Evolutionary conservation across 177 flowering plant genomes (phyloP).

Genomic region (Telopea speciosissima): DNA sequence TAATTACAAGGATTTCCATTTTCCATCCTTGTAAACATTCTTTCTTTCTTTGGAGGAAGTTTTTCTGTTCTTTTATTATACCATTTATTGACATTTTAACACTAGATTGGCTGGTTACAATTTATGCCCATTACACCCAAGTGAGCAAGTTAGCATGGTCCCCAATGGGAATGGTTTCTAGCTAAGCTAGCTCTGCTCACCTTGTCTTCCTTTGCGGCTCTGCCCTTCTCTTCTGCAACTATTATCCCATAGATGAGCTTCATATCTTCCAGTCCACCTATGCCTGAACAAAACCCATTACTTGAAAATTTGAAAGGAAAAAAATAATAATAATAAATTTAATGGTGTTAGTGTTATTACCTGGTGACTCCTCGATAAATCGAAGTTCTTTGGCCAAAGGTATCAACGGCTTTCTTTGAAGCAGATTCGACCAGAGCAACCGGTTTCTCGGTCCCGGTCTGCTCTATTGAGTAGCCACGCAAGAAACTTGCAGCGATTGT

Average conservation of each 20-base stretch:
- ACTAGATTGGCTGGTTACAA: background rate
- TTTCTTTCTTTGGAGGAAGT: too few relatives aligned
- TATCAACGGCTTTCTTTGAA: conserved; percentile 49
- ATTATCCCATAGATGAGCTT: conserved; percentile 90
- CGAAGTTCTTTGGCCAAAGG: conserved; percentile 81
- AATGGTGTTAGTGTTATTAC: conserved; percentile 10
- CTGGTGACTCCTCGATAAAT: conserved; percentile 76
- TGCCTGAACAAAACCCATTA: conserved; percentile 34
- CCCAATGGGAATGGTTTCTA: background rate
- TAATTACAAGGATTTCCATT: too few relatives aligned
- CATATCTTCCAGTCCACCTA: conserved; percentile 86
- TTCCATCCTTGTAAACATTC: too few relatives aligned
- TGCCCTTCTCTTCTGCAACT: conserved; percentile 89
- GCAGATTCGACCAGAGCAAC: conserved; percentile 13
- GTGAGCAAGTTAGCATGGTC: conserved; percentile 15
- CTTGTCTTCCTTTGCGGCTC: conserved; percentile 84
- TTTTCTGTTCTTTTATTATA: too few relatives aligned
- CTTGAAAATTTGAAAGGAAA: background rate
- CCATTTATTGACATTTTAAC: conserved; percentile 4
- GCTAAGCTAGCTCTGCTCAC: conserved; percentile 18
- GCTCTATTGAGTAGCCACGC: conserved; percentile 23
- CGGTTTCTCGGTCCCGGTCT: conserved; percentile 18
- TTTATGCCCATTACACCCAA: background rate
- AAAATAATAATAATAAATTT: too few relatives aligned
- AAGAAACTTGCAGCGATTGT: conserved; percentile 51